Evolutionary conservation across 78 protist genomes (phyloP).

Genomic region (Dictyostelium capitatum): DNA sequence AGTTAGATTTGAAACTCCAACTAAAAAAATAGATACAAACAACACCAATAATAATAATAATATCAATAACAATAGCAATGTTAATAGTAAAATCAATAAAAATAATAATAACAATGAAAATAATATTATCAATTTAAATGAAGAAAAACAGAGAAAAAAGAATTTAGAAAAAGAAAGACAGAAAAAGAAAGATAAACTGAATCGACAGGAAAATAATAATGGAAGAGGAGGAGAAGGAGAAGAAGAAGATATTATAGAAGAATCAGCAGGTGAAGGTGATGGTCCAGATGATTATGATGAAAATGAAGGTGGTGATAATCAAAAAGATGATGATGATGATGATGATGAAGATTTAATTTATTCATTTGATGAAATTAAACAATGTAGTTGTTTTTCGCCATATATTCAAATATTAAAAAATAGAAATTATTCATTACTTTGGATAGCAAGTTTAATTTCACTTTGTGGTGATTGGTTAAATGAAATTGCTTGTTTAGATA

Average conservation of each 20-base stretch:
- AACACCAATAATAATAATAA: background rate
- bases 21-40: background rate
- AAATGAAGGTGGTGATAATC: background rate
- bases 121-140: background rate
- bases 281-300: background rate
- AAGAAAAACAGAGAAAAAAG: slow-evolving; percentile 5
- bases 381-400: slow-evolving; percentile 24
- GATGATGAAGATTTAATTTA: background rate
- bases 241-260: background rate
- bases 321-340: background rate
- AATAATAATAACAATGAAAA: background rate
- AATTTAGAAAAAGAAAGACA: background rate
- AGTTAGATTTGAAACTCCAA: background rate
- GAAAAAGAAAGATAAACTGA: background rate
- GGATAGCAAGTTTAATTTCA: slow-evolving; percentile 42
- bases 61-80: background rate
- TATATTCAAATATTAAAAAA: slow-evolving; percentile 19
- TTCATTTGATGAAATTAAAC: slow-evolving; percentile 17
- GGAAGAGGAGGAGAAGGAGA: background rate
- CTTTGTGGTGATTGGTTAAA: slow-evolving; percentile 79
- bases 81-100: background rate
- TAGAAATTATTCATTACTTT: slow-evolving; percentile 18
- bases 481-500: slow-evolving; percentile 67
- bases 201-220: too few species aligned
- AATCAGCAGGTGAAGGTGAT: background rate